Percentiles rank a stretch among this genome's conserved stretches.
Conservation (phyloP, 2,329 filamentous ascomycete genomes). For the Fusarium coicis region DNA sequence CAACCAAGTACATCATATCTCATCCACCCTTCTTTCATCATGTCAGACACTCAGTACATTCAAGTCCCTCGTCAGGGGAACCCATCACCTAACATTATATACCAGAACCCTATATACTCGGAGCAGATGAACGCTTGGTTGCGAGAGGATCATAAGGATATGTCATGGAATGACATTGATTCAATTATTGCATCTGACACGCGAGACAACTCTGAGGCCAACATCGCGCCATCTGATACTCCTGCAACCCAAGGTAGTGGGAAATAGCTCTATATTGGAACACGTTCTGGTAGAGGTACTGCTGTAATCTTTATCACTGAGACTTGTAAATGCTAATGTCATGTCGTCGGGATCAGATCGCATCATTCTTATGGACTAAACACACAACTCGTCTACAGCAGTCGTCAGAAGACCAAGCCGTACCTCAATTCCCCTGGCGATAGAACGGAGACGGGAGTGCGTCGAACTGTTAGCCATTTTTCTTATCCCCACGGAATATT, state of each 20-base stretch:
- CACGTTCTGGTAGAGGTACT: neutral
- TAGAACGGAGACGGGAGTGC: neutral
- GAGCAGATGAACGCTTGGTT: slow-evolving; percentile 6
- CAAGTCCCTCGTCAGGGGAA: neutral
- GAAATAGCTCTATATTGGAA: neutral
- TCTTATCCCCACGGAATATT: neutral
- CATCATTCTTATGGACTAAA: neutral
- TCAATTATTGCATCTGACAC: neutral
- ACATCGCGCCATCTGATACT: neutral
- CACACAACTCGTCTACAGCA: neutral
- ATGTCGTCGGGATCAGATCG: neutral
- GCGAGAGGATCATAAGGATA: neutral
- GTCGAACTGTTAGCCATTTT: neutral
- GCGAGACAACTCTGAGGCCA: neutral
- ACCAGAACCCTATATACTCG: neutral
- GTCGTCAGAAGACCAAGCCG: neutral
- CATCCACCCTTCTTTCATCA: neutral
- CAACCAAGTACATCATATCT: neutral
- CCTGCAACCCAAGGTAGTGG: slow-evolving; percentile 3
- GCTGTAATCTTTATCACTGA: accelerated
- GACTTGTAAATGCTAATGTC: neutral
- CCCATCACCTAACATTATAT: neutral
- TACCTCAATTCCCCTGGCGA: neutral
- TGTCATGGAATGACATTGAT: slow-evolving; percentile 2
- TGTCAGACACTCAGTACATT: neutral